Evolutionary conservation across 805 yeast genomes (phyloP), one percentile per base, ranked within the genome.

Genomic region (Candida bentonensis): DNA sequence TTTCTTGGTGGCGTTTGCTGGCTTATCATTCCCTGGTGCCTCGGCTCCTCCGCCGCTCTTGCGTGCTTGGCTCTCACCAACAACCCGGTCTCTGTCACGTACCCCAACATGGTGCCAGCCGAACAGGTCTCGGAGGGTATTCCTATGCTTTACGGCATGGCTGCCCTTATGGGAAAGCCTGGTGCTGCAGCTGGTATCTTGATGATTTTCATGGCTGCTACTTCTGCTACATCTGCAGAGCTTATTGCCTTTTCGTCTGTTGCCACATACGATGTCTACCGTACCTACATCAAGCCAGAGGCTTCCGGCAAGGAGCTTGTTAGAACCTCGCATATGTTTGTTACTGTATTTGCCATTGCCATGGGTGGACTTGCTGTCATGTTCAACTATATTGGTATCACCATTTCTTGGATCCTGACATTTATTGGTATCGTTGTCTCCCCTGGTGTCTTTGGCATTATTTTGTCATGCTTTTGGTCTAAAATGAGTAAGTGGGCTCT

Each of bases 141-240:
- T 11, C 59, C 51, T 11, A 43, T 59, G 20, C 83, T 83, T 4
- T 72, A 73, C 49, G 82, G 92, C 22, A 89, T 94, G 1, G 77
- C 74, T 42, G 83, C 92, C 1, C 65, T 85, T 40, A 66, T 85
- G 65, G 95, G 95, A 44, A 80, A 72, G 54, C 83, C 87, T 53
- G 95, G 95, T 49, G 89, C 92, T 3, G 87, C 74, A 40, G 85
- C 85, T 30, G 69, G 85, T 11, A 68, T 84, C 47, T 58, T 85
- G 27, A 62, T 85, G 65, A 73, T 83, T 21, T 85, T 84, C 62
- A 79, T 82, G 83, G 92, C 94, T 40, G 86, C 80, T 42, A 84
- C 94, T 0, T 79, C 88, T 39, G 94, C 94, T 30, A 76, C 82
- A 76, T 79, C 88, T 27, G 87, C 94, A 36, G 94, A 84, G 62